Conservation (phyloP, 176 grass and related monocot genomes). For the Oryza australiensis region DNA sequence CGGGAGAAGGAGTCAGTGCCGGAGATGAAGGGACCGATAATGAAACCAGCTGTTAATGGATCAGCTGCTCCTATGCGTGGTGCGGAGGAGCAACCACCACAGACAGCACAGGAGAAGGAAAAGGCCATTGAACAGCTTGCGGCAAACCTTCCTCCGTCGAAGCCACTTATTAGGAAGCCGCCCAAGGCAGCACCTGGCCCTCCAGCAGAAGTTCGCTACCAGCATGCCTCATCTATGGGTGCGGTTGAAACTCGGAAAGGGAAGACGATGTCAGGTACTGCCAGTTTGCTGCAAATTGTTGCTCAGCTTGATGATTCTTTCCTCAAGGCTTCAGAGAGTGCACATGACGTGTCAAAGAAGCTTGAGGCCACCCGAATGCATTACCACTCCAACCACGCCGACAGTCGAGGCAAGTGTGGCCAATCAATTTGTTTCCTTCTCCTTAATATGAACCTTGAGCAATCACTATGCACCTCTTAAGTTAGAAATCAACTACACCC, state of each 20-base stretch:
- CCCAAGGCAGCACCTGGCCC: conserved; percentile 39
- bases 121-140: conserved; percentile 38
- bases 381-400: conserved; percentile 96
- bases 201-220: conserved; percentile 42
- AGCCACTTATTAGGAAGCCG: conserved; percentile 48
- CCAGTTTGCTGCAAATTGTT: conserved; percentile 64
- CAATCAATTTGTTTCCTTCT: conserved; percentile 22
- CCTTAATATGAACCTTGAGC: conserved; percentile 14
- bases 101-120: conserved; percentile 21
- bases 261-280: conserved; percentile 39
- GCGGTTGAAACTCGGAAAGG: conserved; percentile 36
- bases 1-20: conserved; percentile 30
- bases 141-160: conserved; percentile 32
- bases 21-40: conserved; percentile 23
- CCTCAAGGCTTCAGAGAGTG: conserved; percentile 70
- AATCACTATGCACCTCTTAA: neutral
- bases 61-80: neutral
- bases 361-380: conserved; percentile 92
- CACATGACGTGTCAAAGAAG: conserved; percentile 84
- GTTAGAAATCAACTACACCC: neutral
- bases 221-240: conserved; percentile 49
- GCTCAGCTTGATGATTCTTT: conserved; percentile 76
- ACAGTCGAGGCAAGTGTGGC: conserved; percentile 67
- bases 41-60: conserved; percentile 5
- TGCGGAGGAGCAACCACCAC: conserved; percentile 34